Percentiles rank a stretch among this genome's conserved stretches.
phyloP scores from a whole-genome alignment of 164 flowering plant genomes.

The Dillenia turbinata region DNA sequence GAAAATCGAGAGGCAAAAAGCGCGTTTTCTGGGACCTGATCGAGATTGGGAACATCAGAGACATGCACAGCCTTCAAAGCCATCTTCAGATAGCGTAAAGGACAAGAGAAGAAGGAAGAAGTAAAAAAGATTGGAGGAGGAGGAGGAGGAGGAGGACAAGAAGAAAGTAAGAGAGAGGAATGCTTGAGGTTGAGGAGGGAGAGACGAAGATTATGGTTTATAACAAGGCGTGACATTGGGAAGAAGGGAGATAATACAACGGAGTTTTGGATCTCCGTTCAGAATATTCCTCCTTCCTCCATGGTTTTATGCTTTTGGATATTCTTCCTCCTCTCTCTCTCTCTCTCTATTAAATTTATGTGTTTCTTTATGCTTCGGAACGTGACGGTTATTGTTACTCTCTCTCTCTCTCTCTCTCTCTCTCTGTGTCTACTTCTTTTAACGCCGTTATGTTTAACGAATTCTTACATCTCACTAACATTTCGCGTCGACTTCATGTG shows the following conservation, averaged over 20 bases:
- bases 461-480: too few relatives aligned
- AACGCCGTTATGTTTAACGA: too few relatives aligned
- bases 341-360: too few relatives aligned
- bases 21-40: constrained; percentile 38
- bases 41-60: constrained; percentile 61
- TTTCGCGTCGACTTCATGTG: too few relatives aligned
- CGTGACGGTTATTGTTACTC: too few relatives aligned
- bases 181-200: constrained; percentile 2
- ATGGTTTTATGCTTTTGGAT: constrained; percentile 19
- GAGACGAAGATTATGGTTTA: background rate
- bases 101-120: background rate
- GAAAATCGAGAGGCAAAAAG: constrained; percentile 19
- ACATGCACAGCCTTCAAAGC: constrained; percentile 73
- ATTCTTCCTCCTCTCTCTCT: constrained; percentile 7
- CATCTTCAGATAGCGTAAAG: constrained; percentile 19
- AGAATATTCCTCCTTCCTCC: constrained; percentile 12
- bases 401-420: too few relatives aligned
- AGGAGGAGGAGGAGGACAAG: too few relatives aligned
- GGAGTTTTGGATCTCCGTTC: constrained; percentile 2
- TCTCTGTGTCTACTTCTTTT: too few relatives aligned
- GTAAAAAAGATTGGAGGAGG: background rate
- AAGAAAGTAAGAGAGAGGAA: background rate
- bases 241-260: background rate
- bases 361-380: too few relatives aligned
- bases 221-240: too few relatives aligned